Percentiles rank a stretch among this genome's conserved stretches.
Evolutionary conservation across 73 alveolate genomes (phyloP).

Genomic region (Tetrahymena malaccensis): DNA sequence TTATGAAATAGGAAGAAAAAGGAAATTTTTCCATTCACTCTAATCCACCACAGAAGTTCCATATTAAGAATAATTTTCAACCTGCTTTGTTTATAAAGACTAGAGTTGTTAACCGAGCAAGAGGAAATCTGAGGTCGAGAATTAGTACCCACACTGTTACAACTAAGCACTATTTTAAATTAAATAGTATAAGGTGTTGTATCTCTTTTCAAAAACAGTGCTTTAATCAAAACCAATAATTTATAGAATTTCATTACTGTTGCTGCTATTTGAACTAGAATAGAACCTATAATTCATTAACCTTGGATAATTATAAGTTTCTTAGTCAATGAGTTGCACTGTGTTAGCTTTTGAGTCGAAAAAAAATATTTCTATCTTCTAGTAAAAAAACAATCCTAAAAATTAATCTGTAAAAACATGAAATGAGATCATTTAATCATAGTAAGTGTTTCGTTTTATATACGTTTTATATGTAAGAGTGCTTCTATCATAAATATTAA

Average conservation of each 20-base stretch:
- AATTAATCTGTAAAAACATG: not conserved
- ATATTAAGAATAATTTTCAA: not conserved
- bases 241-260: not conserved
- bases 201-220: not conserved
- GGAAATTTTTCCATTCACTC: not conserved
- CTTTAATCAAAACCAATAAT: not conserved
- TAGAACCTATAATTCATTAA: not conserved
- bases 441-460: not conserved
- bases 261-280: not conserved
- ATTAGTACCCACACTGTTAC: not conserved
- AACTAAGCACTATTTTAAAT: not conserved
- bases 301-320: not conserved
- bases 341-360: not conserved
- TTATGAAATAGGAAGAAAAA: not conserved
- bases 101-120: not conserved
- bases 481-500: not conserved
- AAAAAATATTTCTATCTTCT: not conserved
- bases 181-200: not conserved
- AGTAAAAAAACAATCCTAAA: not conserved
- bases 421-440: not conserved
- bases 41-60: not conserved
- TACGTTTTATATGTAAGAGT: not conserved
- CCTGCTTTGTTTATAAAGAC: not conserved
- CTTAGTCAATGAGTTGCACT: not conserved
- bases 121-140: not conserved